phyloP scores from a whole-genome alignment of 257 asterid species.

The Solanum arcanum region DNA sequence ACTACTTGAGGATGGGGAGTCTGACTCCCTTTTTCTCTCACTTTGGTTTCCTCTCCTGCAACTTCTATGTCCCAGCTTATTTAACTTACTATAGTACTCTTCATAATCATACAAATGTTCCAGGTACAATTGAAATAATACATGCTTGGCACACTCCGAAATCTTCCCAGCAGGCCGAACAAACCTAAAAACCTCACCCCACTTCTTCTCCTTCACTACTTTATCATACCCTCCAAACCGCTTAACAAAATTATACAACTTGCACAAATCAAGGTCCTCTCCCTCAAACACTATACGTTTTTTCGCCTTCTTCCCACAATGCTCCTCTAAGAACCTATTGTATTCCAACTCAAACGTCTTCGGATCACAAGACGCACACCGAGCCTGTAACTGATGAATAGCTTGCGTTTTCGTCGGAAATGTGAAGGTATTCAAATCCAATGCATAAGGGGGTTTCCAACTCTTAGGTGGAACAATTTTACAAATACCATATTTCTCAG shows the following conservation, averaged over 20 bases:
- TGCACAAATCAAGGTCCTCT: constrained; percentile 74
- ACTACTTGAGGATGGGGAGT: constrained; percentile 32
- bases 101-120: constrained; percentile 91
- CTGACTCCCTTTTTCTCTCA: constrained; percentile 29
- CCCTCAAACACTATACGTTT: constrained; percentile 78
- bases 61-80: constrained; percentile 32
- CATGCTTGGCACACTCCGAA: constrained; percentile 79
- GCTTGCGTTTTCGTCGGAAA: constrained; percentile 90
- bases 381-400: constrained; percentile 88
- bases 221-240: constrained; percentile 79
- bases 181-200: constrained; percentile 85
- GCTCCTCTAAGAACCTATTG: constrained; percentile 65
- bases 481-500: constrained; percentile 93
- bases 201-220: constrained; percentile 63
- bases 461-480: constrained; percentile 80
- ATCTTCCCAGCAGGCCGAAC: constrained; percentile 56
- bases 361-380: constrained; percentile 76
- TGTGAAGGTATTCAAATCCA: constrained; percentile 56
- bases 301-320: constrained; percentile 65
- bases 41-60: constrained; percentile 29
- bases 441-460: constrained; percentile 87
- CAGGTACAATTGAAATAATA: constrained; percentile 54
- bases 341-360: constrained; percentile 79
- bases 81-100: constrained; percentile 50
- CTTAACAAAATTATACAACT: constrained; percentile 75